Percentiles rank a stretch among this genome's conserved stretches.
Conservation (phyloP, 768 basidiomycete species). For the Mrakia blollopis region DNA sequence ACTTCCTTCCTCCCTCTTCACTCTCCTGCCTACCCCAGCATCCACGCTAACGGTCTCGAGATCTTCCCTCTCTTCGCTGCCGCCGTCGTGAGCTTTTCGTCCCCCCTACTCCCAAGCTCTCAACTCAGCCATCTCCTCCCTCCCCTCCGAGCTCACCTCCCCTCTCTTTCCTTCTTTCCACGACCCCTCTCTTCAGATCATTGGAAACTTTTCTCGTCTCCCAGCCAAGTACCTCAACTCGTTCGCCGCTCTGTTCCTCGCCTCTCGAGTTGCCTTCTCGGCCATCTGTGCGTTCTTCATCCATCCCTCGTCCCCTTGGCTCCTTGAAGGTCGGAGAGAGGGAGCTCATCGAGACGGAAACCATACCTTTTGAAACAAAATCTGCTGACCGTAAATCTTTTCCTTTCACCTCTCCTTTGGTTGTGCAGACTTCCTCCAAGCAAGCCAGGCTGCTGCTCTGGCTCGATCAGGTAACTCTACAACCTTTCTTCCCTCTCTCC, state of each 20-base stretch:
- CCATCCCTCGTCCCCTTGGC: no score
- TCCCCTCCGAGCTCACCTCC: no score
- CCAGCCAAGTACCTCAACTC: conserved; percentile 31
- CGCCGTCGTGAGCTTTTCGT: not conserved
- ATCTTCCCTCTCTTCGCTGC: conserved; percentile 28
- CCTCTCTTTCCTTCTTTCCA: not conserved
- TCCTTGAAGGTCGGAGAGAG: no score
- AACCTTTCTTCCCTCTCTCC: not conserved
- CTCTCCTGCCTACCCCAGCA: not conserved
- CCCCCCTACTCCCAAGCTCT: not conserved
- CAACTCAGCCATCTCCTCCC: not conserved
- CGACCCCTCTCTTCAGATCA: conserved; percentile 18
- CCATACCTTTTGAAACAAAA: no score
- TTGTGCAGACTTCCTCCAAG: not conserved
- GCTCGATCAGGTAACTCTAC: conserved; percentile 2
- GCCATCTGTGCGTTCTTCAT: not conserved
- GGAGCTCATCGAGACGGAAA: no score
- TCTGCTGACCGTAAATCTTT: no score
- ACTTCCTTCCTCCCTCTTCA: not conserved
- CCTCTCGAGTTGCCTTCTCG: conserved; percentile 17
- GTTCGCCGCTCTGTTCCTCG: conserved; percentile 22
- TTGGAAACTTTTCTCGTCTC: conserved; percentile 31
- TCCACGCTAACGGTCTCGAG: conserved; percentile 31
- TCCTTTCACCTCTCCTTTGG: no score
- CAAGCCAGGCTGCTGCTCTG: not conserved